A percentile compares a stretch with the other conserved stretches of the same genome.
Conservation (phyloP, 2,329 filamentous ascomycete species). For the Ceratocystis harringtonii region DNA sequence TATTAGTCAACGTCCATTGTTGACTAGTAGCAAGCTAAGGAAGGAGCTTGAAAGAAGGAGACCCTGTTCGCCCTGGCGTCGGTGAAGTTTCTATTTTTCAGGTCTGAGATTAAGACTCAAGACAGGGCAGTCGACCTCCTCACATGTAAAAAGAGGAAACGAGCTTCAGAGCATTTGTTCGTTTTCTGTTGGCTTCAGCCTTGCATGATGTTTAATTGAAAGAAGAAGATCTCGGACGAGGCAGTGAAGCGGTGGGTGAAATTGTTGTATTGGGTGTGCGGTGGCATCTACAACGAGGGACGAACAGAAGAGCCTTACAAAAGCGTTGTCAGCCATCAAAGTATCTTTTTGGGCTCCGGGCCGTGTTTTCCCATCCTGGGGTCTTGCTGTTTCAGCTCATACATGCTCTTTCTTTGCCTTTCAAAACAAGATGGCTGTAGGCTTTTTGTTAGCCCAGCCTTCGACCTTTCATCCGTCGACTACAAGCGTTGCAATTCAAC, state of each 20-base stretch:
- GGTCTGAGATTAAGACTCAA: slow-evolving; percentile 3
- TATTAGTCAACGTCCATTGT: neutral
- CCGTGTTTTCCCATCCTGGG: too few relatives aligned
- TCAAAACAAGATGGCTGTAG: neutral
- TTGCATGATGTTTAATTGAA: neutral
- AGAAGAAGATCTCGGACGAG: too few relatives aligned
- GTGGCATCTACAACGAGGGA: too few relatives aligned
- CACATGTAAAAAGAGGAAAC: neutral
- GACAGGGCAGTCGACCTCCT: neutral
- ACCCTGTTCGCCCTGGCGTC: neutral
- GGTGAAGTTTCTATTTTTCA: neutral
- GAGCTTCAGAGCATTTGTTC: neutral
- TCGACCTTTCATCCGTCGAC: neutral
- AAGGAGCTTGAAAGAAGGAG: neutral
- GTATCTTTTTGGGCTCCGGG: too few relatives aligned
- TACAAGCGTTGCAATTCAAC: neutral
- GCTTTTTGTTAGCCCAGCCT: neutral
- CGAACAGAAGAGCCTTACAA: too few relatives aligned
- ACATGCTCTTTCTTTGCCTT: neutral
- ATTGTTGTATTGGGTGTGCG: too few relatives aligned
- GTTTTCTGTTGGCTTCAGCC: neutral
- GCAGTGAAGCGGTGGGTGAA: too few relatives aligned
- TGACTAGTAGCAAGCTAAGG: neutral
- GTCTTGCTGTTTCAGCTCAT: neutral
- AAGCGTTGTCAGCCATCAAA: too few relatives aligned